Evolutionary conservation across 345 rosid genomes (phyloP).

Genomic region (Moricandia moricandioides): DNA sequence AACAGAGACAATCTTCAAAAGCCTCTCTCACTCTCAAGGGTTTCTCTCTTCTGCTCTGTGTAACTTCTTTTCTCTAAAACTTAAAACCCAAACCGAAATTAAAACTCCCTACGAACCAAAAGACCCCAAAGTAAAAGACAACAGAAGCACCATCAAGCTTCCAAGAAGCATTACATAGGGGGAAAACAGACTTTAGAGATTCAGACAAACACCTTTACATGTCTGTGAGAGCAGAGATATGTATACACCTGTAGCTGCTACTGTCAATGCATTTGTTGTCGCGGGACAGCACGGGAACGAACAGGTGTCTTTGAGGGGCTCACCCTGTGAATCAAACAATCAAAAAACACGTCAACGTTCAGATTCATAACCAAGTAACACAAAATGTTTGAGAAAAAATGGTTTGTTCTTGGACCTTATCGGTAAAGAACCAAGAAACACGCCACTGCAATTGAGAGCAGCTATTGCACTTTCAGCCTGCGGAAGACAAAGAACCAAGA

Average conservation of each 20-base stretch:
- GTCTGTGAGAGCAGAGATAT: constrained; percentile 22
- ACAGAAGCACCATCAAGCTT: constrained; percentile 33
- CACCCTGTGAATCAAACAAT: constrained; percentile 25
- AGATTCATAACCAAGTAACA: background rate
- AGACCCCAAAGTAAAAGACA: constrained; percentile 24
- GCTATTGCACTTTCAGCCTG: constrained; percentile 97
- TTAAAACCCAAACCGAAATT: constrained; percentile 4
- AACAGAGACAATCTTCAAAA: constrained; percentile 27
- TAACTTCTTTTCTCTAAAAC: constrained; percentile 14
- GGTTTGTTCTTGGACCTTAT: constrained; percentile 54
- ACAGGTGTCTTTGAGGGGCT: constrained; percentile 40
- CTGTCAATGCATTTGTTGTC: constrained; percentile 26
- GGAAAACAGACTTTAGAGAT: constrained; percentile 16
- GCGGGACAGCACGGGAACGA: constrained; percentile 27
- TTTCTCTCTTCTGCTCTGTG: constrained; percentile 23
- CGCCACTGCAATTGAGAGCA: constrained; percentile 93
- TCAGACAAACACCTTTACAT: constrained; percentile 35
- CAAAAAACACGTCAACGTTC: background rate
- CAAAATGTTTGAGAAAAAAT: background rate
- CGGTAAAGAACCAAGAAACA: constrained; percentile 80
- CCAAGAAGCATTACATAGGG: constrained; percentile 27
- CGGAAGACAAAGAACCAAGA: background rate
- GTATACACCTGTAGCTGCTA: constrained; percentile 20
- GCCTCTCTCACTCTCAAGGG: constrained; percentile 4
- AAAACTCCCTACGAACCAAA: constrained; percentile 19